phyloP scores from a whole-genome alignment of 2,329 filamentous ascomycete genomes.

The Peltaster fructicola region DNA sequence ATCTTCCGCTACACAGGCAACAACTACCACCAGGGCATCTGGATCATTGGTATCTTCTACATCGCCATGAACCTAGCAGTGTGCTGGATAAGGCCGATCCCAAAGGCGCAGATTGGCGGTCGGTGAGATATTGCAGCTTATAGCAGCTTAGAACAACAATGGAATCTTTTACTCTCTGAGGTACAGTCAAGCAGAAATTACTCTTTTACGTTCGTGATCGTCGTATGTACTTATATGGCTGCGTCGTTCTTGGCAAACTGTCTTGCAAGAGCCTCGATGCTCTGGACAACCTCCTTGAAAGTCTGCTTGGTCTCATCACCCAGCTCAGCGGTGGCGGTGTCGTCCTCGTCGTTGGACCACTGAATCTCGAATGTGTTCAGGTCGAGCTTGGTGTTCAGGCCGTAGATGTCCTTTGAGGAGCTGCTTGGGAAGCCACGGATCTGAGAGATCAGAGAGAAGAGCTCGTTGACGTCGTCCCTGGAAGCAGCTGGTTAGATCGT shows the following conservation, averaged over 20 bases:
- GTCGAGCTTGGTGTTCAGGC: constrained; percentile 21
- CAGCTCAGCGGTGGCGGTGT: constrained; percentile 19
- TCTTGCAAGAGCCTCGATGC: constrained; percentile 24
- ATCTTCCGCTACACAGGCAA: constrained; percentile 56
- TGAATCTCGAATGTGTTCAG: constrained; percentile 27
- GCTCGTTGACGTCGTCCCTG: constrained; percentile 25
- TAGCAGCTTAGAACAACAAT: too few species aligned
- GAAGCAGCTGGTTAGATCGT: neutral
- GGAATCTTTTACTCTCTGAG: too few species aligned
- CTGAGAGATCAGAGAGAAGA: constrained; percentile 20
- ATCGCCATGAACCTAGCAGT: constrained; percentile 50
- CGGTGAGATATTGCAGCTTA: too few species aligned
- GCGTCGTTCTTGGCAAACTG: constrained; percentile 25
- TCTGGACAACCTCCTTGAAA: constrained; percentile 25
- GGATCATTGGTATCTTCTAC: constrained; percentile 60
- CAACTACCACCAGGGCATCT: constrained; percentile 51
- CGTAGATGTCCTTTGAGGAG: constrained; percentile 23
- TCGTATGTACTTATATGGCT: constrained; percentile 12
- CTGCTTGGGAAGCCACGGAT: constrained; percentile 25
- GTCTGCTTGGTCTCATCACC: constrained; percentile 25
- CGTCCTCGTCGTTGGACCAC: constrained; percentile 24
- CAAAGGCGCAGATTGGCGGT: constrained; percentile 32
- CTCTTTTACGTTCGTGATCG: constrained; percentile 7
- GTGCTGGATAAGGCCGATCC: constrained; percentile 39
- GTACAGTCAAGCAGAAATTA: too few species aligned